Base-by-base conservation (phyloP, 1,139 yeast genomes). In the Trichomonascaceae sp. region DNA sequence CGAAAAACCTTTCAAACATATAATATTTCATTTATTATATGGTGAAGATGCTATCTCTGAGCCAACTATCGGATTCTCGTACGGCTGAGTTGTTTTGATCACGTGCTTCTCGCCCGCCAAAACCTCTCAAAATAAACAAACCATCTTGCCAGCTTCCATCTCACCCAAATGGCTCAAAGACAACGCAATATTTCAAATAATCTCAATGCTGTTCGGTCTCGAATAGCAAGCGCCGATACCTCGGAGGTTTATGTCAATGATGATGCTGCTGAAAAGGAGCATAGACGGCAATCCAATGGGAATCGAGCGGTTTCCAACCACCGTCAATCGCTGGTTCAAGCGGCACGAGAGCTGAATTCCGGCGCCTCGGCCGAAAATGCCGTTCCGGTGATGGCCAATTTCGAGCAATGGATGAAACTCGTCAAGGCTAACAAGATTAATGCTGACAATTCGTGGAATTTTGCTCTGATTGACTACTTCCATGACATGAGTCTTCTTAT, bases 331-430 rank as follows among this genome's bases (percentile, higher is more conserved):
- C 39, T 60, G 47, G 57, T 49, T 27, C 46, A 55, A 9, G 65
- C 62, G 22, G 65, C 66, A 1, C 56, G 67, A 51, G 56, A 56
- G 57, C 36, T 19, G 49, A 54, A 43, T 52, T 32, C 17, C 32
- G 12, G 45, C 17, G 17, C 47, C 7, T 38, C 52, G 18, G 19
- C 53, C 7, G 51, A 41, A 13, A 32, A 52, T 50, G 43, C 49
- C 49, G 32, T 51, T 46, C 41, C 57, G 63, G 61, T 69, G 6
- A 59, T 72, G 56, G 86, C 84, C 9, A 89, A 89, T 63, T 89
- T 88, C 68, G 96, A 90, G 66, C 93, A 87, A 70, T 87, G 95
- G 90, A 87, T 89, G 76, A 86, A 83, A 66, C 76, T 87, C 71
- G 89, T 95, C n/a, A 87, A 95, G 0, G 95, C 87, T 66, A 90